Evolutionary conservation across 176 grass and related monocot species (phyloP).

Genomic region (Oryza officinalis): DNA sequence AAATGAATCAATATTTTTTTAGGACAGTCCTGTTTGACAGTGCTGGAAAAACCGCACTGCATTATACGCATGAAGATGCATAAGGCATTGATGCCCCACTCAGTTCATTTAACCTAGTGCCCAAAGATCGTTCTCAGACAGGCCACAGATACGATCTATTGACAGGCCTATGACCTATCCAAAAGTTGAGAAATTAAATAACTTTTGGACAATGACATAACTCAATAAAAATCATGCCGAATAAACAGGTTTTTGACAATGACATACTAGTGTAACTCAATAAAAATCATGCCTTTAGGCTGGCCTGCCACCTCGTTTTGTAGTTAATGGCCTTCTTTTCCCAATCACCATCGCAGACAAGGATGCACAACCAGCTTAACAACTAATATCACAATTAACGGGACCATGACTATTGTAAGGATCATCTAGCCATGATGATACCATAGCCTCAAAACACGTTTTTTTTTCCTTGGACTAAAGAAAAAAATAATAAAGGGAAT

Average conservation of each 20-base stretch:
- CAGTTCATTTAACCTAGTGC: neutral
- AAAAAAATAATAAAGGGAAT: neutral
- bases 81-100: conserved; percentile 7
- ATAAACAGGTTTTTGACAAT: neutral
- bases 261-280: conserved; percentile 7
- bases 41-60: neutral
- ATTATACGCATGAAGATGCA: neutral
- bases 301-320: conserved; percentile 16
- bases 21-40: neutral
- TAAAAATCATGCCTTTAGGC: conserved; percentile 19
- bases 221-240: conserved; percentile 18
- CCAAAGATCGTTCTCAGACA: conserved; percentile 19
- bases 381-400: neutral
- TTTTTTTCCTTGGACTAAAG: neutral
- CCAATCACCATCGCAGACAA: conserved; percentile 31
- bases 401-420: conserved; percentile 3
- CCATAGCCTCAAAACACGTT: conserved; percentile 3
- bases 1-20: neutral
- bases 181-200: conserved; percentile 21
- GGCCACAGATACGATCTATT: conserved; percentile 16
- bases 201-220: conserved; percentile 20
- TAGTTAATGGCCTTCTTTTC: conserved; percentile 34
- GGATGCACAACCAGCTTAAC: conserved; percentile 31
- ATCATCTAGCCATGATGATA: conserved; percentile 14
- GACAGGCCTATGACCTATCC: conserved; percentile 13